Base-by-base conservation (phyloP, 371 early-diverging fungal species). In the Chytridium lagenaria region DNA sequence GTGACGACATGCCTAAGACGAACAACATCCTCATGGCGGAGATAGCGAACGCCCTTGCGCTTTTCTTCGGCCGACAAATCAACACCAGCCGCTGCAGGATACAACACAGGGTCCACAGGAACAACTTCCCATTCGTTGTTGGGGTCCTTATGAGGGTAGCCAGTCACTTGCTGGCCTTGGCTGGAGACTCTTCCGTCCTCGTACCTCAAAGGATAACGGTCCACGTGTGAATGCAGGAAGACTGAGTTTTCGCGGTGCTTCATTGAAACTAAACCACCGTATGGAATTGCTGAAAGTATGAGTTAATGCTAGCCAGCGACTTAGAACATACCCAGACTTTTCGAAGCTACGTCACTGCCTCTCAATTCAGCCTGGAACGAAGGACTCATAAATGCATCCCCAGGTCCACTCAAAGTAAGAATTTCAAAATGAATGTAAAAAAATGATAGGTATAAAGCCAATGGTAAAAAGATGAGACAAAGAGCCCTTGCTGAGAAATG, bases 141-240 rank as follows among this genome's bases (percentile, higher is more conserved):
- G 55, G 80, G 79, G 71, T 95, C 92, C 7, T 86, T 81, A 75
- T 90, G 88, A 1, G 90, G 87, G 80, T 98, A 98, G 12, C 89
- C 94, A 1, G 95, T 96, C 1, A 98, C 96, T 81, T 97, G 97
- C 75, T 97, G 98, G 12, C 98, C 94, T 55, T 92, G 90, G 76
- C 92, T 92, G 76, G 93, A 93, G 63, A 98, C 87, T 36, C 97
- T 91, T 37, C 93, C 94, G 82, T 97, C 97, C 15, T 94, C 92
- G 78, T 98, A 96, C 55, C 93, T 88, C 34, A 95, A 81, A 10
- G 98, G 99, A 80, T 97, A 98, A 34, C 82, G 79, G 38, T 90
- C 87, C 5, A 70, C 39, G 77, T 93, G 94, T 1, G 98, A 97
- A 81, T 96, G 95, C 30, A 98, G 86, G 74, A 83, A 97, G 0